Conservation (phyloP, 345 rosid species). For the Citrus sp. region DNA sequence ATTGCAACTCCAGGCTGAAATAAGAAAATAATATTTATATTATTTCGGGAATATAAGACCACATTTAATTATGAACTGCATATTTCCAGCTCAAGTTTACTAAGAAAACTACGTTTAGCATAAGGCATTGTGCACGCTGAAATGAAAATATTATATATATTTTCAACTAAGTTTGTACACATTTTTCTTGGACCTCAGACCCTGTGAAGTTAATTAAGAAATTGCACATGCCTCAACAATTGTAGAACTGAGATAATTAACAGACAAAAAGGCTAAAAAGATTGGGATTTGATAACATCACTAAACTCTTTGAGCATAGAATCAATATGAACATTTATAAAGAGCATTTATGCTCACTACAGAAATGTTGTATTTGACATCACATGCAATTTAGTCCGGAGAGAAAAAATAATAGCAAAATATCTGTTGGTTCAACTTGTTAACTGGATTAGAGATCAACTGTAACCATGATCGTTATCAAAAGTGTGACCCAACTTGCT, state of each 20-base stretch:
- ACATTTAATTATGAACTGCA: background rate
- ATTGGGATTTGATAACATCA: background rate
- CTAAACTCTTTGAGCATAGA: background rate
- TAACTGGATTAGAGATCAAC: background rate
- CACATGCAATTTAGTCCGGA: background rate
- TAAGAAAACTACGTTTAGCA: background rate
- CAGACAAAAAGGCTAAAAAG: background rate
- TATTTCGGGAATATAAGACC: background rate
- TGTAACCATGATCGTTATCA: background rate
- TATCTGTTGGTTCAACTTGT: background rate
- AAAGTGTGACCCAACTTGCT: background rate
- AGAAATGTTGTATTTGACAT: background rate
- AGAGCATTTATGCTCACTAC: background rate
- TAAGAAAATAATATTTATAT: slow-evolving; percentile 18
- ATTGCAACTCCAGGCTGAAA: slow-evolving; percentile 81
- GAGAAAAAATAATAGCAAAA: background rate
- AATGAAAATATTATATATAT: background rate
- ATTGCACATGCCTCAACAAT: background rate
- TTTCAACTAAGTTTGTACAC: background rate
- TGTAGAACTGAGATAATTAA: background rate
- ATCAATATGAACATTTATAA: background rate
- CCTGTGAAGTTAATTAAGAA: background rate
- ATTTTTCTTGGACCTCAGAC: background rate
- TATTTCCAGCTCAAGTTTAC: background rate
- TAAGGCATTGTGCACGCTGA: background rate